These are phyloP conservation scores for Spinacia oleracea DNA, from an alignment of 179 eudicot species.

Conservation along the genomic window DNA sequence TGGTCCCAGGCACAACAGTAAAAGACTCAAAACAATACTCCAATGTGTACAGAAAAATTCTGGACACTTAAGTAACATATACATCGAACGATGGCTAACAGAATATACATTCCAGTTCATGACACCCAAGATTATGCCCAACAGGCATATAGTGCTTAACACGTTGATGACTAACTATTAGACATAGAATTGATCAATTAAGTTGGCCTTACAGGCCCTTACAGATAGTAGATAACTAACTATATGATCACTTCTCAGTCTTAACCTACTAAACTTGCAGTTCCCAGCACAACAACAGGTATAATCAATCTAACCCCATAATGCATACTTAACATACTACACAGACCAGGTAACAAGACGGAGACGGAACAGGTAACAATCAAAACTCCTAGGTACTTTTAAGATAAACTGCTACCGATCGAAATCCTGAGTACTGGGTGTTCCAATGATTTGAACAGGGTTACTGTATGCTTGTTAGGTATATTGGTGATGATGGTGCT, in stretches of 20 bases:
- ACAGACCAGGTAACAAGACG: not conserved
- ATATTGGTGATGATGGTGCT: too few relatives aligned
- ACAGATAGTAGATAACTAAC: too few relatives aligned
- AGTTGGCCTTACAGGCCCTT: too few relatives aligned
- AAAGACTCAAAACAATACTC: not conserved
- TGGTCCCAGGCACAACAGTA: not conserved
- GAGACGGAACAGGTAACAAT: not conserved
- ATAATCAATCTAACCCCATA: not conserved
- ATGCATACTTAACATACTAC: not conserved
- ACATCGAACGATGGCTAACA: not conserved
- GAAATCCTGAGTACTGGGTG: not conserved
- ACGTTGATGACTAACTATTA: not conserved
- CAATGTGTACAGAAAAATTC: not conserved
- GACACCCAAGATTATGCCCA: not conserved
- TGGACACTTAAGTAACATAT: not conserved
- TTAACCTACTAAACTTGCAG: not conserved
- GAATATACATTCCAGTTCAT: not conserved
- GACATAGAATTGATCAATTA: not conserved
- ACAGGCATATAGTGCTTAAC: not conserved
- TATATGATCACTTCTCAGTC: not conserved
- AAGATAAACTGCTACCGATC: not conserved
- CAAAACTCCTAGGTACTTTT: not conserved
- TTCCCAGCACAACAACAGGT: not conserved
- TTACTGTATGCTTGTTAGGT: not conserved
- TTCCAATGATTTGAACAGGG: not conserved